phyloP scores from a whole-genome alignment of 495 filamentous ascomycete genomes.

The Penicillium parvum region DNA sequence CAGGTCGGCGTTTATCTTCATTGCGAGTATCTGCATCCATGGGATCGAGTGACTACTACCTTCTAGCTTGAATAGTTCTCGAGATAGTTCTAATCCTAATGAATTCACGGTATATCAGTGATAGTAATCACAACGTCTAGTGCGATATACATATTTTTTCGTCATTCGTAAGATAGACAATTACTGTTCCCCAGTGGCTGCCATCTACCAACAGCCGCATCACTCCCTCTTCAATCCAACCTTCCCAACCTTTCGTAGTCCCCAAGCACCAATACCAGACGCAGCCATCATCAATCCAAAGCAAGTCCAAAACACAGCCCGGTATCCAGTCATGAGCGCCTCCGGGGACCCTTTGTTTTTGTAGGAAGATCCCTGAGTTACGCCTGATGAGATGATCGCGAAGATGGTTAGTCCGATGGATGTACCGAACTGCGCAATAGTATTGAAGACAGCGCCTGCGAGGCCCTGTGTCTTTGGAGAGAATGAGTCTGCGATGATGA shows the following conservation, averaged over 20 bases:
- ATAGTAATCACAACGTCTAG: too few relatives aligned
- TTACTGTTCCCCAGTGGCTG: too few relatives aligned
- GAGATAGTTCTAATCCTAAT: not conserved
- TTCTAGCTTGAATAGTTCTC: not conserved
- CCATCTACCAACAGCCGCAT: too few relatives aligned
- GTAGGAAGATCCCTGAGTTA: constrained; percentile 37
- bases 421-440: constrained; percentile 56
- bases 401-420: constrained; percentile 54
- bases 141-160: too few relatives aligned
- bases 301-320: constrained; percentile 55
- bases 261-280: constrained; percentile 38
- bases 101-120: too few relatives aligned
- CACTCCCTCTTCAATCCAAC: constrained; percentile 52
- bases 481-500: constrained; percentile 58
- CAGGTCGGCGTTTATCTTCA: not conserved
- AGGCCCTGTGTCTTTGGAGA: constrained; percentile 54
- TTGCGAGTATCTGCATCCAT: not conserved
- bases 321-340: constrained; percentile 54
- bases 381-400: constrained; percentile 49
- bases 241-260: constrained; percentile 48
- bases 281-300: constrained; percentile 48
- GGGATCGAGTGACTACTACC: not conserved
- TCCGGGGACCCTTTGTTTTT: constrained; percentile 26
- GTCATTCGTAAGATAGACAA: too few relatives aligned
- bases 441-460: constrained; percentile 63